Evolutionary conservation across 2,329 filamentous ascomycete genomes (phyloP), one percentile per base, ranked within the genome.

Genomic region (Stromatinia cepivora): DNA sequence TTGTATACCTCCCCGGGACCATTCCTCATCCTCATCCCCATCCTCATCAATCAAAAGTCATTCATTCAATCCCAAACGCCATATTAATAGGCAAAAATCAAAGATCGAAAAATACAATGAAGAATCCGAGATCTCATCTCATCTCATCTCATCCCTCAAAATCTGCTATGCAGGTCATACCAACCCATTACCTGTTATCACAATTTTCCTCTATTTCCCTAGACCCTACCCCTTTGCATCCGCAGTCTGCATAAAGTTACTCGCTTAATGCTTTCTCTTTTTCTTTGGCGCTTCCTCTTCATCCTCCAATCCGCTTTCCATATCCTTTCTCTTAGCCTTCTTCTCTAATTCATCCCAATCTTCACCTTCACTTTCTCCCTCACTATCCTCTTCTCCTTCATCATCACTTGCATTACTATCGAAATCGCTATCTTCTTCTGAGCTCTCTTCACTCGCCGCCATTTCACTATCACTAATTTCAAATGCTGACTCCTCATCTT

Each of bases 311-410:
- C 80, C 82, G 67, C 79, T 80, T 78, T 88, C 90, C 61, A 90
- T 86, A 80, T 94, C 94, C 77, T 92, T 88, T 81, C 94, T 93
- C 82, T 90, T 92, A 4, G 90, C 94, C 84, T 97, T 97, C 80
- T 90, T 90, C 83, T 97, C 94, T 70, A 97, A 79, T 80, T 96
- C 93, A 78, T 98, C 94, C 94, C 94, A 97, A 77, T 96, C 92
- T 79, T 97, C 91, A 62, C 91, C 91, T 73, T 89, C 92, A 17
- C 92, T 91, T 9, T 94, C 92, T 4, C 88, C 86, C 28, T 91
- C 91, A 62, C 85, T 86, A 58, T 81, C 88, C 69, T 92, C 92
- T 17, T 94, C 93, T 72, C 88, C 91, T 42, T 93, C 94, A 72
- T 94, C 92, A 3, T 90, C 92, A 31, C 88, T 91, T 1, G 90